Evolutionary conservation across 495 filamentous ascomycete genomes (phyloP), one percentile per base, ranked within the genome.

Genomic region (Chaetomium tenue): DNA sequence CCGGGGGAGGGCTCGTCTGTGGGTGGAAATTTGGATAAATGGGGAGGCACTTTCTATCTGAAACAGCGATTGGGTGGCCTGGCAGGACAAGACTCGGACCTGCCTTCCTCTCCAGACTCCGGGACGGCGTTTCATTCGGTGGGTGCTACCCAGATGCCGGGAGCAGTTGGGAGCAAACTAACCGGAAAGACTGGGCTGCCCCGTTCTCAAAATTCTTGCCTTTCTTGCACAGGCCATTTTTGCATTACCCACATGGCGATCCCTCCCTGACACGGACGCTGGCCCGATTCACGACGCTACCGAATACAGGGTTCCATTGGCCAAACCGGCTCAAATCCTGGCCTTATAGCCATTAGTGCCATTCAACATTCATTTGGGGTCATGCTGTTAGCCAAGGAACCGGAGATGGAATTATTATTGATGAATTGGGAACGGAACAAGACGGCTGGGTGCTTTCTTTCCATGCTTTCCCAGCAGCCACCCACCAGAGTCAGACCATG

Each of bases 21-120:
- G 58, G 58, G 52, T 57, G 23, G 33, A 51, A 66, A 66, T 66
- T 25, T 66, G 58, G 58, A 66, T 62, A 66, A 66, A 66, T 61
- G 28, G 58, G 7, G 15, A 28, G 13, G 16, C 18, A 66, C 58
- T 66, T 16, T 61, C 61, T 57, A 56, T n/a, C 13, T 47, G 30
- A 56, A 44, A 56, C 58, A 12, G 42, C 40, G 5, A 66, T 66
- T 66, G 64, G 64, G 42, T 50, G 64, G 51, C 44, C 50, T 28
- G 11, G 42, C 58, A 42, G 58, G 23, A 62, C 28, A 50, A 30
- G 16, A 37, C 51, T 44, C 33, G 51, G 15, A 6, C 50, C 44
- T 52, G 53, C 9, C 30, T 18, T 15, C n/a, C 16, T 40, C 37
- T 48, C 53, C 26, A 50, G 20, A 13, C 13, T 22, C 51, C 28